Evolutionary conservation across 345 rosid species (phyloP).

Genomic region (Gossypium anomalum): DNA sequence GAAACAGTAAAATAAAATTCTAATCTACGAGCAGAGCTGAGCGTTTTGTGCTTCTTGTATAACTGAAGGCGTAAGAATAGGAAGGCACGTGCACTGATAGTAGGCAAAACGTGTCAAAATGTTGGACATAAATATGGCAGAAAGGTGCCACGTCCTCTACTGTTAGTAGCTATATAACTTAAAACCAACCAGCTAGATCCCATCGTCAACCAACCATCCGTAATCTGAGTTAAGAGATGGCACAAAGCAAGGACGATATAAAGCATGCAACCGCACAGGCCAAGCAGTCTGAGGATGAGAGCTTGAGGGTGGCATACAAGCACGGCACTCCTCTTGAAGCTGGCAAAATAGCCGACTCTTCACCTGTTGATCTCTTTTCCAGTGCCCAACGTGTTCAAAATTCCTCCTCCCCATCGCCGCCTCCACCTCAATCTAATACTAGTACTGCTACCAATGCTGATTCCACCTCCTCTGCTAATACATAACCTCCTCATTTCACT

Average conservation of each 20-base stretch:
- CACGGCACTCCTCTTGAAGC: constrained; percentile 44
- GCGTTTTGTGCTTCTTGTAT: too few relatives aligned
- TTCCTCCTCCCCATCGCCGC: neutral
- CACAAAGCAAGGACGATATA: constrained; percentile 39
- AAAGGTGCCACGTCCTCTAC: neutral
- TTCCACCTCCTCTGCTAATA: neutral
- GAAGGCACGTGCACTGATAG: neutral
- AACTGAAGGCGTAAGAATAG: neutral
- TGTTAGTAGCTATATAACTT: neutral
- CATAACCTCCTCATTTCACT: too few relatives aligned
- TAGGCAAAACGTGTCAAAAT: neutral
- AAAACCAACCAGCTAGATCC: too few relatives aligned
- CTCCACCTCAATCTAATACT: neutral
- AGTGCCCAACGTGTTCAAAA: constrained; percentile 19
- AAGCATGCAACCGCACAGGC: constrained; percentile 41
- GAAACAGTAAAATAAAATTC: too few relatives aligned
- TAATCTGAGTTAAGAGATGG: constrained; percentile 1
- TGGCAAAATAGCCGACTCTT: constrained; percentile 42
- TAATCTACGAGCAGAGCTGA: too few relatives aligned
- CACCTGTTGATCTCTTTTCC: constrained; percentile 35
- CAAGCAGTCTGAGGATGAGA: constrained; percentile 37
- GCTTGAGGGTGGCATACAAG: constrained; percentile 30
- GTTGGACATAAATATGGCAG: neutral
- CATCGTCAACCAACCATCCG: too few relatives aligned
- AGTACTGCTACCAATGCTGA: neutral